Evolutionary conservation across 208 protist species (phyloP), one percentile per base, ranked within the genome.

Genomic region (Leishmania martiniquensis): DNA sequence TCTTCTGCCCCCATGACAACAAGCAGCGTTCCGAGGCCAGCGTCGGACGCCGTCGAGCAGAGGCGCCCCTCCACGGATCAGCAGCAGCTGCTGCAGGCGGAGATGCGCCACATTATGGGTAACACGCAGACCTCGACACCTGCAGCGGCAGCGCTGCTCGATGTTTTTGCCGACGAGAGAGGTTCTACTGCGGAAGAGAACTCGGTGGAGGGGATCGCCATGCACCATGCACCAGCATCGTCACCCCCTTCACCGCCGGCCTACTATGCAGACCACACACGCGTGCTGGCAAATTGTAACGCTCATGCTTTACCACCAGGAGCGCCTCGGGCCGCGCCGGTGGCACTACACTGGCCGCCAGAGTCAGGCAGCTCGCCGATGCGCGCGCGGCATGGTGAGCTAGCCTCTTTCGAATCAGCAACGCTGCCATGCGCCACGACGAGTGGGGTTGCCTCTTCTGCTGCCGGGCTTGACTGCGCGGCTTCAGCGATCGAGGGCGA

Each of bases 401-500:
- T 22, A 29, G 2, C 4, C n/a, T 55, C 29, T 54, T 29, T 47
- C 22, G 65, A n/a, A 32, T 13, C 42, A 49, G 10, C 42, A 49
- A 47, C 42, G 25, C 6, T 47, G 65, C 42, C 37, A 22, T 29
- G 2, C 42, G 25, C 65, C n/a, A 42, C 52, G 37, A 42, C 54
- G 73, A 59, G 25, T 12, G 65, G 32, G 4, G 4, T 49, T 15
- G 29, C 65, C 47, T 32, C 63, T 29, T 65, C 57, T 66, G 34
- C 45, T 42, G 45, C 68, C 42, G 49, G 47, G 44, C 60, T 77
- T 25, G 51, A 74, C 68, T 63, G 37, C 73, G 52, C 59, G 34
- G 72, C 44, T 1, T 49, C 67, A 25, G 59, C 55, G 32, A 49
- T 68, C 22, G 72, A 62, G 10, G 44, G 62, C 3, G 71, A 17